These are phyloP conservation scores for Bruguiera parviflora DNA, from an alignment of 345 rosid genomes.

Conservation along the genomic window DNA sequence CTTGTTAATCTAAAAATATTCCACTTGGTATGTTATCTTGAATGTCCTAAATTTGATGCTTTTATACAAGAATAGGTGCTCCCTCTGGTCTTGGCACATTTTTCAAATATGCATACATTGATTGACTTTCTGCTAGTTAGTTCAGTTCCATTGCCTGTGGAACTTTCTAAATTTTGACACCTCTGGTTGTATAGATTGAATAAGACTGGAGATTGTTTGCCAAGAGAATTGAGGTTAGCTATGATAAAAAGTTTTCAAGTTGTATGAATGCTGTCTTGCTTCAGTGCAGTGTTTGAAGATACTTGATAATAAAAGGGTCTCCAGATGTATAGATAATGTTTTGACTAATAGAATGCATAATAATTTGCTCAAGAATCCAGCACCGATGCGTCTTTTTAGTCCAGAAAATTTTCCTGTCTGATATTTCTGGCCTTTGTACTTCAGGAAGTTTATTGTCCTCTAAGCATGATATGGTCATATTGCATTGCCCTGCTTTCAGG, in stretches of 20 bases:
- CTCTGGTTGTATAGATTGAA: too few species aligned
- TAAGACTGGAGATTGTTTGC: too few species aligned
- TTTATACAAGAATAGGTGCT: not conserved
- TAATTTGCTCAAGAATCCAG: too few species aligned
- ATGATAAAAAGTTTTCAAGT: too few species aligned
- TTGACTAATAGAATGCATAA: too few species aligned
- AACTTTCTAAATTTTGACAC: too few species aligned
- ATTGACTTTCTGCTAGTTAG: not conserved
- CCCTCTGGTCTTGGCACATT: not conserved
- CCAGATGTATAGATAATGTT: too few species aligned
- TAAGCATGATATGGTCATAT: not conserved
- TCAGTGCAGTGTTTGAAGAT: too few species aligned
- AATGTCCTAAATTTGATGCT: not conserved
- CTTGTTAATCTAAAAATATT: not conserved
- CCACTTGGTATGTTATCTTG: not conserved
- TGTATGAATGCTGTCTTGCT: too few species aligned
- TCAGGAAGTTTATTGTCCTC: slow-evolving; percentile 4
- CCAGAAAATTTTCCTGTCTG: not conserved
- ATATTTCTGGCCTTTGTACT: not conserved
- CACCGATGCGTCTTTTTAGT: not conserved
- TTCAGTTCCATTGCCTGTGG: not conserved
- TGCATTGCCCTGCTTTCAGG: slow-evolving; percentile 37
- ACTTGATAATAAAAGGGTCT: too few species aligned
- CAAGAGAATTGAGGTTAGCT: too few species aligned
- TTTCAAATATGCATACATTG: not conserved